Evolutionary conservation across 192 early-diverging fungal genomes (phyloP).

Genomic region (Paraglomus occultum): DNA sequence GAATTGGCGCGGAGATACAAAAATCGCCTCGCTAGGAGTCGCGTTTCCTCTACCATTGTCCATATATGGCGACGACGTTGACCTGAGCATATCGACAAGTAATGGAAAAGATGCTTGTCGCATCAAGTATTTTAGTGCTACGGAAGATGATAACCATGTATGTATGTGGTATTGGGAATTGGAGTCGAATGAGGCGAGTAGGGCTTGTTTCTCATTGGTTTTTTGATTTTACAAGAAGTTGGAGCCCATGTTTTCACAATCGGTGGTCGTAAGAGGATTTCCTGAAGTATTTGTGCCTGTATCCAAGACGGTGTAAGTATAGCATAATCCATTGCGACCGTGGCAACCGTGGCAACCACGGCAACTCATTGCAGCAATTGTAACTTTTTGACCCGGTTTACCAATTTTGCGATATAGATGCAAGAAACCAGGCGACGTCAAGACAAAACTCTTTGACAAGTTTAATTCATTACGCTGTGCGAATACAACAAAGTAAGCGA

Average conservation of each 20-base stretch:
- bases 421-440: conserved; percentile 30
- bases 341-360: no score
- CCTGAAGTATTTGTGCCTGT: background rate
- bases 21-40: conserved; percentile 36
- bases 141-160: conserved; percentile 16
- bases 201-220: background rate
- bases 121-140: conserved; percentile 30
- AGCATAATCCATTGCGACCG: no score
- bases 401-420: conserved; percentile 25
- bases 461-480: conserved; percentile 7
- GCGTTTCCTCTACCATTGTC: conserved; percentile 39
- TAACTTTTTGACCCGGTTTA: no score
- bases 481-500: background rate
- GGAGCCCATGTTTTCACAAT: conserved; percentile 12
- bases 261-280: conserved; percentile 15
- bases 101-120: conserved; percentile 22
- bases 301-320: background rate
- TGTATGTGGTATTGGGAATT: background rate
- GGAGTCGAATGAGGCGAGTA: background rate
- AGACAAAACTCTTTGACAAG: conserved; percentile 32
- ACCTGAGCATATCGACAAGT: conserved; percentile 13
- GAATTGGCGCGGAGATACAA: conserved; percentile 48
- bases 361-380: no score
- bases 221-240: background rate
- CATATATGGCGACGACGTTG: conserved; percentile 24